Percentiles rank a stretch among this genome's conserved stretches.
These are phyloP conservation scores for Talaromyces rugulosus DNA, from an alignment of 2,329 filamentous ascomycete species.

Conservation along the genomic window DNA sequence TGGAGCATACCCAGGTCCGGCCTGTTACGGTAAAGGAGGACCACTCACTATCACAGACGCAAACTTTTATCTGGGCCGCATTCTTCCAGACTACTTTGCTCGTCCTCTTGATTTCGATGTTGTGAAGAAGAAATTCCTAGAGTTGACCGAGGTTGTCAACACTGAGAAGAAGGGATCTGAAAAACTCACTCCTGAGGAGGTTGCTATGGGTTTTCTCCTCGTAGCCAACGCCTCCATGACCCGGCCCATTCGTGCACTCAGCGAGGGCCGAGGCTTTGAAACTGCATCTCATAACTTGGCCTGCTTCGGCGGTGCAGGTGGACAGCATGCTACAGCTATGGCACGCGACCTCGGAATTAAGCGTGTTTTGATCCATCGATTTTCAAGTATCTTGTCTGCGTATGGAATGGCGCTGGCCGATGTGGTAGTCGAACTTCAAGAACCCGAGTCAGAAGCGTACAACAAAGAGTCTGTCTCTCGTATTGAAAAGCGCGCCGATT, in stretches of 20 bases:
- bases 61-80: conserved; percentile 76
- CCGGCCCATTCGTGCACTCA: conserved; percentile 22
- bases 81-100: conserved; percentile 70
- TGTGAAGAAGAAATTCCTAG: conserved; percentile 37
- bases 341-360: conserved; percentile 39
- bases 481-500: conserved; percentile 23
- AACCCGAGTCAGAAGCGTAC: conserved; percentile 26
- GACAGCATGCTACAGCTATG: conserved; percentile 41
- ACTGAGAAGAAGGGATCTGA: conserved; percentile 22
- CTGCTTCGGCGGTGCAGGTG: conserved; percentile 31
- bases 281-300: conserved; percentile 24
- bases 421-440: conserved; percentile 34
- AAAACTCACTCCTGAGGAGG: conserved; percentile 22
- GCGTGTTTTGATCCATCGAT: conserved; percentile 41
- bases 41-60: conserved; percentile 92
- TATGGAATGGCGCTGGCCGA: conserved; percentile 44
- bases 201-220: conserved; percentile 21
- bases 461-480: conserved; percentile 15
- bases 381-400: conserved; percentile 40
- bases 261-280: conserved; percentile 23
- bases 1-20: conserved; percentile 82
- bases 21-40: conserved; percentile 85
- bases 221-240: conserved; percentile 23
- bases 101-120: conserved; percentile 39
- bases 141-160: conserved; percentile 44